Evolutionary conservation across 2,329 filamentous ascomycete genomes (phyloP).

Genomic region (Celoporthe dispersa): DNA sequence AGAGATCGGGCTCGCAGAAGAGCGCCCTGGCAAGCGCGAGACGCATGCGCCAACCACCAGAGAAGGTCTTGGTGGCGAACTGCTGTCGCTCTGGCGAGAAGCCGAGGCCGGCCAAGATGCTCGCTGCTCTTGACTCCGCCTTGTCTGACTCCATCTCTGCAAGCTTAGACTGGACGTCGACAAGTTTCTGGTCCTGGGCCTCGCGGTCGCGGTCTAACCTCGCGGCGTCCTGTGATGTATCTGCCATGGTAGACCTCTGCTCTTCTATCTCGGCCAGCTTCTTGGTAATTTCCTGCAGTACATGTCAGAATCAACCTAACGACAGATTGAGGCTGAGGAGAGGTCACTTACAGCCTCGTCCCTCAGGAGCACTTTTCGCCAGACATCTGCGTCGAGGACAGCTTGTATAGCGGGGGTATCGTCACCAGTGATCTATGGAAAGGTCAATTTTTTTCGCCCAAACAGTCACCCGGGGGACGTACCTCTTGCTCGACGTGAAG

Average conservation of each 20-base stretch:
- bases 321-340: not conserved
- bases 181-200: conserved; percentile 85
- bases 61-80: conserved; percentile 95
- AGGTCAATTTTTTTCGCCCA: not conserved
- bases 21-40: conserved; percentile 90
- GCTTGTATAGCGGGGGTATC: conserved; percentile 95
- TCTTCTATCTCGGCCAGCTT: conserved; percentile 78
- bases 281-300: conserved; percentile 71
- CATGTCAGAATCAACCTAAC: conserved; percentile 38
- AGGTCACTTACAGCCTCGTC: conserved; percentile 74
- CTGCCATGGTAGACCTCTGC: conserved; percentile 79
- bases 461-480: conserved; percentile 34
- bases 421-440: conserved; percentile 79
- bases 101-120: conserved; percentile 93
- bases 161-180: conserved; percentile 88
- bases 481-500: conserved; percentile 98
- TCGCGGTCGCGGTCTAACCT: conserved; percentile 86
- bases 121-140: conserved; percentile 91
- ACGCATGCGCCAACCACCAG: conserved; percentile 99
- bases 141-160: conserved; percentile 99
- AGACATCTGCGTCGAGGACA: conserved; percentile 95
- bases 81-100: conserved; percentile 95
- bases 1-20: conserved; percentile 95
- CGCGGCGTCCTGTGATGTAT: conserved; percentile 87
- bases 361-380: conserved; percentile 90